Base-by-base conservation (phyloP, 2,329 filamentous ascomycete genomes). In the Monilinia fructicola region DNA sequence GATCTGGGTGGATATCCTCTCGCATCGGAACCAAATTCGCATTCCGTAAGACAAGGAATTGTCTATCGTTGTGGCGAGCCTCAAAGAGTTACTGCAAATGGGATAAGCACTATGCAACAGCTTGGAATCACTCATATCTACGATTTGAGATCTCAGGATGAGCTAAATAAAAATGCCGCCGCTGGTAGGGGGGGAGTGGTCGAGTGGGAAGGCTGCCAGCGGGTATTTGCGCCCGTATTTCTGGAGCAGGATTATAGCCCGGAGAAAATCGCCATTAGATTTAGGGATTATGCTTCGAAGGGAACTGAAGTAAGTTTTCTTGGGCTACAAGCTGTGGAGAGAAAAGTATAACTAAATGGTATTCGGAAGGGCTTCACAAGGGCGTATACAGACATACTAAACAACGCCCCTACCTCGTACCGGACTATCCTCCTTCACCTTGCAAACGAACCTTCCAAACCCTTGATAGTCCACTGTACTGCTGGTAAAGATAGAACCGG, bases 401-500 rank as follows among this genome's bases (percentile, higher is more conserved):
- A 78, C 11, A 77, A 81, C 31, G 88, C 81, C 0, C 81, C 82
- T 0, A 77, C 80, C 10, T 81, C 84, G 1, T 90, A 85, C 73
- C 76, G 77, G n/a, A 80, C 79, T 1, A 89, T 92, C 67, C 67
- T 77, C 60, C 60, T 76, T 9, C 73, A 77, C 31, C 71, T 78
- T 12, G 69, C 73, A 12, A 72, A 79, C 54, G 71, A 74, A 5
- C 74, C 80, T 2, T 72, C 78, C 2, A 76, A 78, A 3, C 85
- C 87, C 10, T 77, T 89, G 12, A 79, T 92, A 9, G 79, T 92
- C 10, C 90, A 93, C 74, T 93, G 90, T 76, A 90, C 89, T 0
- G 89, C 88, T 0, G 90, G 90, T 16, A 93, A 93, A 77, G 90
- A 93, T 76, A 82, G 90, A 54, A 93, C 90, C 0, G 90, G 90